Evolutionary conservation across 2,329 filamentous ascomycete genomes (phyloP), one percentile per base, ranked within the genome.

Genomic region (Kalmusia sp.): DNA sequence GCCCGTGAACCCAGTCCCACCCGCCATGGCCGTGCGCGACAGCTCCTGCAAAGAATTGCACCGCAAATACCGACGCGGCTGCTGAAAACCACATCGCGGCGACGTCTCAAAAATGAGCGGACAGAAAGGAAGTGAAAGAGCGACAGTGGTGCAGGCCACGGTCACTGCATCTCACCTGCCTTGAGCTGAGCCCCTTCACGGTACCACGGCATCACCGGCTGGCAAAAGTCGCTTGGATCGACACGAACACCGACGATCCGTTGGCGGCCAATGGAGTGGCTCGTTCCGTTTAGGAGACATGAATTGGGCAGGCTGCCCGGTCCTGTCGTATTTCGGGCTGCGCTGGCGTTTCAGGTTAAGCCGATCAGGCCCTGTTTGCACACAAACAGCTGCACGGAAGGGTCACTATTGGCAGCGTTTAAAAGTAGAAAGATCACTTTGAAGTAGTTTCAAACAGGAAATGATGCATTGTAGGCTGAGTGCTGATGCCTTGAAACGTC

Each of bases 301-400:
- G 25, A 11, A 35, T 15, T 37, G 21, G 31, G 30, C 43, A 27
- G 14, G 31, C 30, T 24, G 14, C 30, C 24, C 17, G 31, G 44
- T 38, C 22, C 33, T 47, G 44, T 37, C 33, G 33, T 28, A 47
- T 47, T 37, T 37, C 44, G 22, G 38, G 33, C 44, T 47, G 33
- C 33, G 44, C 44, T 47, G 44, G 55, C 21, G 59, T 61, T 39
- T 61, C 66, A 30, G 62, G 51, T 17, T 63, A 59, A 34, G 62
- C 63, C 12, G 38, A 25, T 12, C 34, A 39, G 17, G 27, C n/a
- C 21, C 12, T 27, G 6, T 30, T 28, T 15, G 27, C 6, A 12
- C 21, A 21, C 30, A 19, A 24, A 22, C 15, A 21, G 17, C 22
- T 24, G 38, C 12, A 14, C 30, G n/a, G n/a, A n/a, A n/a, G n/a